Evolutionary conservation across 495 filamentous ascomycete species (phyloP).

Genomic region (Parmelia sp.): DNA sequence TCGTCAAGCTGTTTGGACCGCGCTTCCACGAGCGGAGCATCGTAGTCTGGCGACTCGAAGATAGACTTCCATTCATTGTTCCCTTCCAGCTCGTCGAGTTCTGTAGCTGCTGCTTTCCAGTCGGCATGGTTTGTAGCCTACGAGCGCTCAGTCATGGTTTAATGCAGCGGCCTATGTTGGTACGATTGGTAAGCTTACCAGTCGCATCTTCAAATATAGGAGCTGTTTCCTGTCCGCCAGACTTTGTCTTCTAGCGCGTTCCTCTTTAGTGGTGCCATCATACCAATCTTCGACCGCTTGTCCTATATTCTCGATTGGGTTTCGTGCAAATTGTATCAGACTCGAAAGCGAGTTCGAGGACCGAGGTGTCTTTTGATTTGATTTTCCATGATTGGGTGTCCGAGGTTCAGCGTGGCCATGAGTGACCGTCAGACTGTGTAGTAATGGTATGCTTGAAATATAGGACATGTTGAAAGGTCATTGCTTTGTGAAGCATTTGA

Average conservation of each 20-base stretch:
- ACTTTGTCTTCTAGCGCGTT: conserved; percentile 45
- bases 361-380: conserved; percentile 5
- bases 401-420: conserved; percentile 9
- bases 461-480: conserved; percentile 17
- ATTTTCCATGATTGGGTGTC: background rate
- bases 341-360: conserved; percentile 22
- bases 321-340: conserved; percentile 23
- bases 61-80: conserved; percentile 75
- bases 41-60: conserved; percentile 61
- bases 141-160: conserved; percentile 5
- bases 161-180: background rate
- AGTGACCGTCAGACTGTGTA: conserved; percentile 8
- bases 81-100: conserved; percentile 73
- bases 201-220: conserved; percentile 54
- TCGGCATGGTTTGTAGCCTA: conserved; percentile 58
- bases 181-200: conserved; percentile 39
- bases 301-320: conserved; percentile 32
- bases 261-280: conserved; percentile 51
- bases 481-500: background rate
- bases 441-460: conserved; percentile 9
- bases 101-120: conserved; percentile 63
- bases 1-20: conserved; percentile 69
- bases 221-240: conserved; percentile 57
- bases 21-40: conserved; percentile 57
- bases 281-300: conserved; percentile 44